Evolutionary conservation across 2,329 filamentous ascomycete genomes (phyloP).

Genomic region (Zalaria sp.): DNA sequence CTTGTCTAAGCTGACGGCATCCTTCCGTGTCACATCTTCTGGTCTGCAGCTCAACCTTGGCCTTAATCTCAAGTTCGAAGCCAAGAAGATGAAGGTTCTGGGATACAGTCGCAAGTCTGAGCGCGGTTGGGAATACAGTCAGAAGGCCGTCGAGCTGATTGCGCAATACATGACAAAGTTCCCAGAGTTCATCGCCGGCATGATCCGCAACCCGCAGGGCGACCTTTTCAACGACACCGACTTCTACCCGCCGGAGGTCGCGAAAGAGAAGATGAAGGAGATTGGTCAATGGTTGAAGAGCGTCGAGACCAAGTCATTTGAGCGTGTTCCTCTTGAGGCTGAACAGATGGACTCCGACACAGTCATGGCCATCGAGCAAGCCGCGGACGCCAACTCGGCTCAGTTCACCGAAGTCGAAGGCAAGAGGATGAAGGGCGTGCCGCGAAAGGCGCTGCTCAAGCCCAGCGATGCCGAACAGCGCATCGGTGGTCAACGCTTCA

Average conservation of each 20-base stretch:
- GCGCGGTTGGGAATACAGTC: constrained; percentile 91
- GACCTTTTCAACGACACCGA: constrained; percentile 75
- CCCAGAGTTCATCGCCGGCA: constrained; percentile 85
- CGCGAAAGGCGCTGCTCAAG: constrained; percentile 75
- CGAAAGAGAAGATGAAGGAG: constrained; percentile 74
- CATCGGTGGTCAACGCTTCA: constrained; percentile 70
- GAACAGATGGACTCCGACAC: constrained; percentile 89
- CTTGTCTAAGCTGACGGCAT: constrained; percentile 89
- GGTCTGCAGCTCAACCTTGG: constrained; percentile 79
- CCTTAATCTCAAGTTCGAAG: constrained; percentile 93
- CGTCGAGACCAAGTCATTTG: constrained; percentile 80
- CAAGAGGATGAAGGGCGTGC: constrained; percentile 66
- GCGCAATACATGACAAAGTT: constrained; percentile 85
- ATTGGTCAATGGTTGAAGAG: constrained; percentile 88
- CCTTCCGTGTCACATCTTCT: constrained; percentile 73
- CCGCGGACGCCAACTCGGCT: constrained; percentile 50
- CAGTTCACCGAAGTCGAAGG: constrained; percentile 32
- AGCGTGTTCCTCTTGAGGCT: constrained; percentile 89
- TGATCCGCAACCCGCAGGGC: constrained; percentile 71
- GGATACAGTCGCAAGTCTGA: constrained; percentile 82
- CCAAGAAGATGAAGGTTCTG: constrained; percentile 85
- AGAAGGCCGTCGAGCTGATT: constrained; percentile 66
- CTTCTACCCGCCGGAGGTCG: constrained; percentile 63
- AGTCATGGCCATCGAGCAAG: constrained; percentile 65
- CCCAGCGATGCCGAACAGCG: constrained; percentile 94